Evolutionary conservation across 345 rosid species (phyloP).

Genomic region (Theobroma cacao): DNA sequence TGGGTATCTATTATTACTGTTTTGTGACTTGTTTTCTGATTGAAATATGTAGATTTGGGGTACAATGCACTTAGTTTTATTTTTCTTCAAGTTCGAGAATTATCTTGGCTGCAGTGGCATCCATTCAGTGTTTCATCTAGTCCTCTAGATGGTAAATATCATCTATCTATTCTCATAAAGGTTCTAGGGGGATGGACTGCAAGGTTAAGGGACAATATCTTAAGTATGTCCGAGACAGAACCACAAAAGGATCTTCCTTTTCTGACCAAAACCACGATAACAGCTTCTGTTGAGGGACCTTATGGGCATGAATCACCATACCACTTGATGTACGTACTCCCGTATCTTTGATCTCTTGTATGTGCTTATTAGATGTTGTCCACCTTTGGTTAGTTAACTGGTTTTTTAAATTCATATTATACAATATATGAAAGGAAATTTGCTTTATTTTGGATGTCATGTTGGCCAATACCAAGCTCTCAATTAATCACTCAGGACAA

Average conservation of each 20-base stretch:
- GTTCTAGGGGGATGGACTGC: conserved; percentile 82
- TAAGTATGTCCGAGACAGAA: conserved; percentile 33
- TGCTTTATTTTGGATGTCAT: neutral
- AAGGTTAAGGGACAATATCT: conserved; percentile 52
- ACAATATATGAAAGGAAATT: neutral
- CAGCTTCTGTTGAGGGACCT: conserved; percentile 88
- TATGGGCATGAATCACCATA: conserved; percentile 82
- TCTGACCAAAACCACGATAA: conserved; percentile 34
- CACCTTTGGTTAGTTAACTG: neutral
- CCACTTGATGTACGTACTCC: conserved; percentile 57
- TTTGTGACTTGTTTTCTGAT: neutral
- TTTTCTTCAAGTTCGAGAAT: conserved; percentile 76
- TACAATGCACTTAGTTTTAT: conserved; percentile 88
- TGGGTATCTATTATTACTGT: neutral
- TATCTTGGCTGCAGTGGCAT: conserved; percentile 98
- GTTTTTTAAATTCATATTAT: neutral
- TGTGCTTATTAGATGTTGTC: neutral
- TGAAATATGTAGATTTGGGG: conserved; percentile 41
- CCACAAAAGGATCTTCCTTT: conserved; percentile 12
- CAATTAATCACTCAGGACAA: neutral
- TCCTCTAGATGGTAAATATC: conserved; percentile 71
- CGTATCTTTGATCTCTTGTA: neutral
- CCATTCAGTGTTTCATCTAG: conserved; percentile 96
- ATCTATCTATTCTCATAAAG: conserved; percentile 69
- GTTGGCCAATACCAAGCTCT: neutral